A percentile compares a stretch with the other conserved stretches of the same genome.
Conservation (phyloP, 2,329 filamentous ascomycete genomes). For the Curvularia sp. region DNA sequence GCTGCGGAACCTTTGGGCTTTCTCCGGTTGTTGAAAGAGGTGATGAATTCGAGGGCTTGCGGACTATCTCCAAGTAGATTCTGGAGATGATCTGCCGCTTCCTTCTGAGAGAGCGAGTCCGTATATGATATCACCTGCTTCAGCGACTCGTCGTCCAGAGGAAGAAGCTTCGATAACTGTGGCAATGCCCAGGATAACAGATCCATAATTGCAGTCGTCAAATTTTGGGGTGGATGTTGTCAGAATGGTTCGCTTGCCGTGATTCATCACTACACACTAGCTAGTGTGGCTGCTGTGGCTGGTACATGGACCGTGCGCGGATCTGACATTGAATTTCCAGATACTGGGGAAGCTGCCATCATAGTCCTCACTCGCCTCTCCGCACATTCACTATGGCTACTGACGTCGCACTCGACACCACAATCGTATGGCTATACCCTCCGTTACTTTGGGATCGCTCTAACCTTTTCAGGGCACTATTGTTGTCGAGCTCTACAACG, state of each 20-base stretch:
- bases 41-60: conserved; percentile 73
- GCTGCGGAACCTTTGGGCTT: conserved; percentile 42
- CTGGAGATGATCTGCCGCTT: conserved; percentile 83
- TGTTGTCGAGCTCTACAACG: conserved; percentile 85
- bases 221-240: conserved; percentile 8
- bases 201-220: conserved; percentile 41
- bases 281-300: conserved; percentile 28
- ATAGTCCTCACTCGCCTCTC: conserved; percentile 28
- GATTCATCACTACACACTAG: conserved; percentile 30
- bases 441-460: not conserved
- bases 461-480: conserved; percentile 71
- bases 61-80: conserved; percentile 88
- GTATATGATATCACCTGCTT: conserved; percentile 86
- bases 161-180: conserved; percentile 80
- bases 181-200: conserved; percentile 65
- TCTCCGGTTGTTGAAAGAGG: conserved; percentile 74
- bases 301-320: conserved; percentile 16
- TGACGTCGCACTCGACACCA: conserved; percentile 79
- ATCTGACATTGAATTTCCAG: conserved; percentile 8
- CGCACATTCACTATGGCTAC: conserved; percentile 54
- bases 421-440: conserved; percentile 4
- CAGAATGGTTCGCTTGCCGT: conserved; percentile 15
- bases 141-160: conserved; percentile 83
- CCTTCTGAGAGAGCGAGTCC: conserved; percentile 74
- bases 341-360: conserved; percentile 22